Evolutionary conservation across 2,329 filamentous ascomycete species (phyloP), one percentile per base, ranked within the genome.

Genomic region (Lachnellula arida): DNA sequence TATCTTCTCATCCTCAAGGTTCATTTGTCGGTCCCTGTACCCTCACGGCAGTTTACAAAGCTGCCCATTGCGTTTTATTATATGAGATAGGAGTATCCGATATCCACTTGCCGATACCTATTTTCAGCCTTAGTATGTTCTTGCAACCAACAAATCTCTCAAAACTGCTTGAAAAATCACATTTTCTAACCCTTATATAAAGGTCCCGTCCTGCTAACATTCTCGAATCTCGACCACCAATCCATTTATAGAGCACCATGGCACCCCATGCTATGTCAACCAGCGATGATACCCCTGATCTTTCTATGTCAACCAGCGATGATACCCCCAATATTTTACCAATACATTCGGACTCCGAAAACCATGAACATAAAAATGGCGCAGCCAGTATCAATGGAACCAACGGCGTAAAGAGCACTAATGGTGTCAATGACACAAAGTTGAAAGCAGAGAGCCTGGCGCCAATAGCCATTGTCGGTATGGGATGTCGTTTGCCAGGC

Each of bases 401-500:
- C 19, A 19, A 44, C 11, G n/a, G 17, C 42, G 12, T 22, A 15
- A 44, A 44, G 1, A 14, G 22, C 2, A 32, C 22, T 17, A 12
- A 47, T 47, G 44, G 22, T 22, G n/a, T 7, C n/a, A 17, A 47
- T 12, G 5, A 17, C 42, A 17, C n/a, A 12, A 17, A 47, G 2
- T 47, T 14, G 5, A 9, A 17, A 40, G 37, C 15, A 17, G 22
- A 25, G 34, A 49, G 15, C 35, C 34, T 40, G 6, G 40, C 46
- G 39, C 71, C 70, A 32, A 69, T 73, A 49, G 71, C 71, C 19
- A 70, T 73, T 46, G 57, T 67, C 17, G 70, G 69, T 43, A 72
- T 73, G 67, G 66, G 69, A 9, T 73, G 70, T 52, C 67, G 72
- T 37, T 61, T 73, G 3, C 69, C 72, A 12, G 71, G 71, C 15